phyloP scores from a whole-genome alignment of 257 asterid species.

The Orobanche coerulescens region DNA sequence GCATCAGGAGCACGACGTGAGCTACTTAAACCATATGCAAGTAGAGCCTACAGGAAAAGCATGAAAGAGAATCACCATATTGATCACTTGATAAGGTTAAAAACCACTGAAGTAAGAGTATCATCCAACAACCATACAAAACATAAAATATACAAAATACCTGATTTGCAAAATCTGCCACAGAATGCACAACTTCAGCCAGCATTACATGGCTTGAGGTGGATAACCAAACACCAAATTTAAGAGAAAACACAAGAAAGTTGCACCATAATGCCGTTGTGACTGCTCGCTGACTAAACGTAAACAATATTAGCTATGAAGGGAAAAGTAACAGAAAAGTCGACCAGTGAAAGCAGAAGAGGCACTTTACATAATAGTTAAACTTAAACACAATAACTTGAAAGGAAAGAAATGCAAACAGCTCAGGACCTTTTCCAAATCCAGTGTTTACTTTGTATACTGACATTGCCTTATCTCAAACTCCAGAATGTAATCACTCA shows the following conservation, averaged over 20 bases:
- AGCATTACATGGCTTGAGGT: slow-evolving; percentile 94
- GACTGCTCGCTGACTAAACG: slow-evolving; percentile 87
- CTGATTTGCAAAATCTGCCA: slow-evolving; percentile 97
- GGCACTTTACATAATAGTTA: neutral
- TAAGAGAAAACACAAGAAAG: slow-evolving; percentile 89
- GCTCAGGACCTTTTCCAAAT: neutral
- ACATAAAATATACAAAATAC: slow-evolving; percentile 27
- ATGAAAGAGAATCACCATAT: slow-evolving; percentile 16
- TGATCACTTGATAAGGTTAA: slow-evolving; percentile 15
- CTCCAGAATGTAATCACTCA: neutral
- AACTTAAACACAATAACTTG: neutral
- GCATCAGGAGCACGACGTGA: slow-evolving; percentile 98
- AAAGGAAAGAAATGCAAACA: slow-evolving; percentile 4
- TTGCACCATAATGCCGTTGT: slow-evolving; percentile 94
- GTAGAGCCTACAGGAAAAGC: slow-evolving; percentile 57
- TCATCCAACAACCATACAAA: neutral
- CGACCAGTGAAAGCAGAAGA: slow-evolving; percentile 11
- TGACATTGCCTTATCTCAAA: slow-evolving; percentile 3
- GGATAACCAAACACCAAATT: slow-evolving; percentile 88
- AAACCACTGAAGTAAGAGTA: neutral
- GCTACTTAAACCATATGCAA: slow-evolving; percentile 95
- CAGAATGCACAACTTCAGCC: slow-evolving; percentile 88
- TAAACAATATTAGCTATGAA: slow-evolving; percentile 20
- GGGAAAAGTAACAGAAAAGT: slow-evolving; percentile 12
- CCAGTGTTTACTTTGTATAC: neutral